Evolutionary conservation across 768 basidiomycete species (phyloP).

Genomic region (Kondoa malvinella): DNA sequence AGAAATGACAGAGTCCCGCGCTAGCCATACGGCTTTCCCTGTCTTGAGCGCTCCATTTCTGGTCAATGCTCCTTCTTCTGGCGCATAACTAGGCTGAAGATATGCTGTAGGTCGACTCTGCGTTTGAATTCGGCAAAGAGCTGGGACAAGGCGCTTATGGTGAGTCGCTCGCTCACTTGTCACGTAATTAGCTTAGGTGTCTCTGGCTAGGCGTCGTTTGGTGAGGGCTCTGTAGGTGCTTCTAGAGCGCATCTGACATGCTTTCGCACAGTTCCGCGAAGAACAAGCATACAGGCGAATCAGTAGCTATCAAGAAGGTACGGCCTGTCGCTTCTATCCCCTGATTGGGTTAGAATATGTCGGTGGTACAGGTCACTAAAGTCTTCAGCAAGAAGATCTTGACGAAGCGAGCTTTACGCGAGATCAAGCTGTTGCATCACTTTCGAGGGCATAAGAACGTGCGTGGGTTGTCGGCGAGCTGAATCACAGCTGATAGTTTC

Average conservation of each 20-base stretch:
- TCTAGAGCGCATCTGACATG: conserved; percentile 19
- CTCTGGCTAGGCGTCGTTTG: conserved; percentile 1
- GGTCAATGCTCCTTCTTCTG: background rate
- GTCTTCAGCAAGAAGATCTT: conserved; percentile 55
- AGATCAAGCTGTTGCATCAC: conserved; percentile 80
- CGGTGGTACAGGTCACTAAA: conserved; percentile 28
- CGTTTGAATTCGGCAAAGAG: conserved; percentile 84
- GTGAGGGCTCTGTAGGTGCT: conserved; percentile 7
- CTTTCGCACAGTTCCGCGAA: conserved; percentile 31
- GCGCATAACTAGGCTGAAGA: background rate
- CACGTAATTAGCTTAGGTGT: background rate
- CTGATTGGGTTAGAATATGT: background rate
- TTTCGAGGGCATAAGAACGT: conserved; percentile 99
- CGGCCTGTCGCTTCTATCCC: conserved; percentile 31
- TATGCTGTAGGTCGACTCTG: background rate
- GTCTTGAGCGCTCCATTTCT: no score
- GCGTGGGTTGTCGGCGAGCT: conserved; percentile 24
- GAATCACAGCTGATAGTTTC: no score
- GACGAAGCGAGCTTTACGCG: conserved; percentile 87
- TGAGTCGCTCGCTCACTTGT: background rate
- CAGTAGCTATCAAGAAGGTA: conserved; percentile 91
- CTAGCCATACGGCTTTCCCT: no score
- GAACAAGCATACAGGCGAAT: conserved; percentile 65
- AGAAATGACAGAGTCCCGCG: no score
- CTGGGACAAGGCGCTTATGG: conserved; percentile 88